Percentiles rank a stretch among this genome's conserved stretches.
These are phyloP conservation scores for Phaeoacremonium minimum DNA, from an alignment of 2,329 filamentous ascomycete genomes.

Conservation along the genomic window DNA sequence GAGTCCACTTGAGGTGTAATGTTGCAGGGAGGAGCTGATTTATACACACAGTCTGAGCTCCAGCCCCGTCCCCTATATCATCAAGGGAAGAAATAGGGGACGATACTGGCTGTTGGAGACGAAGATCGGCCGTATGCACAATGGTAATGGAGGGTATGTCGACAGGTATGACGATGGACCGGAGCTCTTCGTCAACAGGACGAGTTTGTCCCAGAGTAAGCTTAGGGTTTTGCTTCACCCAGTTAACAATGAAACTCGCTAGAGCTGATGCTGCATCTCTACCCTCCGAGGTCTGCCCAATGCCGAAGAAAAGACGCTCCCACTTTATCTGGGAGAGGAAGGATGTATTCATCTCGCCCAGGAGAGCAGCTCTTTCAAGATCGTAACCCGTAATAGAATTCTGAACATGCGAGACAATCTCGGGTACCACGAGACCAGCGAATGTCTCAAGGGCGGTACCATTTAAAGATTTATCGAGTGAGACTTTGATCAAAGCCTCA, in stretches of 20 bases:
- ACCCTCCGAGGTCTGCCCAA: slow-evolving; percentile 22
- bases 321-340: slow-evolving; percentile 43
- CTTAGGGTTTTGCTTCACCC: slow-evolving; percentile 27
- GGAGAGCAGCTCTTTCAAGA: slow-evolving; percentile 51
- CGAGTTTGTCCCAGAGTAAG: slow-evolving; percentile 25
- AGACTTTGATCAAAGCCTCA: slow-evolving; percentile 39
- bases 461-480: slow-evolving; percentile 33
- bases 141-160: slow-evolving; percentile 81
- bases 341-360: slow-evolving; percentile 45
- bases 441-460: slow-evolving; percentile 39
- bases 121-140: slow-evolving; percentile 73
- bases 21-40: slow-evolving; percentile 64
- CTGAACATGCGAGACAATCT: slow-evolving; percentile 38
- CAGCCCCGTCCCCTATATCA: slow-evolving; percentile 16
- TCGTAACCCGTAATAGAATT: slow-evolving; percentile 42
- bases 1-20: slow-evolving; percentile 59
- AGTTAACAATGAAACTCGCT: slow-evolving; percentile 27
- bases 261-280: slow-evolving; percentile 21
- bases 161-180: slow-evolving; percentile 80
- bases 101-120: slow-evolving; percentile 35
- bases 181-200: slow-evolving; percentile 30
- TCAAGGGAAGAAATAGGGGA: slow-evolving; percentile 19
- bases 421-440: slow-evolving; percentile 38
- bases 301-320: slow-evolving; percentile 42
- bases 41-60: slow-evolving; percentile 44